Conservation (phyloP, 1,284 basidiomycete genomes). For the Cerioporus squamosus region DNA sequence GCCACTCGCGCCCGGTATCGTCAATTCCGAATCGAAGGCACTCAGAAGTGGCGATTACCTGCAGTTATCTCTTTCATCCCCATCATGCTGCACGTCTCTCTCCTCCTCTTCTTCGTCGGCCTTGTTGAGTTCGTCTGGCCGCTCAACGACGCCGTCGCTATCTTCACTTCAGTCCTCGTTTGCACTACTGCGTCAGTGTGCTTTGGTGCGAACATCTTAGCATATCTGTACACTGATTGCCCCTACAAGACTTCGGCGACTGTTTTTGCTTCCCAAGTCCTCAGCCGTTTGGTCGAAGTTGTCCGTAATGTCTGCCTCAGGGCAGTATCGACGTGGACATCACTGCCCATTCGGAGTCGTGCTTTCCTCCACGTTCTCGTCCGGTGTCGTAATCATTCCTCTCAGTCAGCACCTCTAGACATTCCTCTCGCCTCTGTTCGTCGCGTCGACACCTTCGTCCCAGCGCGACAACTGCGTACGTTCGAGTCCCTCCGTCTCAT, state of each 20-base stretch:
- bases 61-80: conserved; percentile 11
- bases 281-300: too few relatives aligned
- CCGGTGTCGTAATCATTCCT: too few relatives aligned
- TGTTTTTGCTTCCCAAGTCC: background rate
- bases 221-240: conserved; percentile 14
- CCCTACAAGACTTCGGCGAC: conserved; percentile 20
- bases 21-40: conserved; percentile 13
- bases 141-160: conserved; percentile 4
- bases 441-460: too few relatives aligned
- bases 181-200: conserved; percentile 5
- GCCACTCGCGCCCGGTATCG: conserved; percentile 5
- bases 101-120: conserved; percentile 21
- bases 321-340: too few relatives aligned
- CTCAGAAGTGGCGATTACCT: conserved; percentile 15
- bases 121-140: conserved; percentile 19
- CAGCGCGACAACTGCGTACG: too few relatives aligned
- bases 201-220: conserved; percentile 4
- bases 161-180: conserved; percentile 6
- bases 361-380: too few relatives aligned
- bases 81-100: conserved; percentile 15
- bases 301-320: too few relatives aligned
- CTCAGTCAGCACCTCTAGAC: too few relatives aligned
- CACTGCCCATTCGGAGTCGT: too few relatives aligned
- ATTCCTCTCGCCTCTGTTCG: too few relatives aligned
- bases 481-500: too few relatives aligned